These are phyloP conservation scores for Codiaeum variegatum DNA, from an alignment of 441 rosid species.

Conservation along the genomic window DNA sequence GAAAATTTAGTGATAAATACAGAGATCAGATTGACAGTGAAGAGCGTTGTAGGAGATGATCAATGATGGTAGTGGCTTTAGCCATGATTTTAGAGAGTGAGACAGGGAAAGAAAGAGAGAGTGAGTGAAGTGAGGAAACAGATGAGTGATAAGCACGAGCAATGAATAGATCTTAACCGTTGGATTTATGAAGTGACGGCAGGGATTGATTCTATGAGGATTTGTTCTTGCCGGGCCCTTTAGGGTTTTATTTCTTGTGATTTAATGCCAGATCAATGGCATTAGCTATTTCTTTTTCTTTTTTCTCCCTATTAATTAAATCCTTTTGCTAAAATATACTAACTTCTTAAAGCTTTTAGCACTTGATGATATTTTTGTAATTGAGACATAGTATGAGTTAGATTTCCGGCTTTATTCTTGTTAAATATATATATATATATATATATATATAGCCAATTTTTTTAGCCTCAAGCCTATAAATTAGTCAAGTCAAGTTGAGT, in stretches of 20 bases:
- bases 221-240: conserved; percentile 30
- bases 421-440: too few relatives aligned
- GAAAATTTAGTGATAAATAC: conserved; percentile 12
- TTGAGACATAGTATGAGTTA: too few relatives aligned
- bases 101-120: conserved; percentile 14
- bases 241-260: conserved; percentile 35
- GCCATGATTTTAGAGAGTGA: conserved; percentile 31
- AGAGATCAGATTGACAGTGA: conserved; percentile 29
- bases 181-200: conserved; percentile 32
- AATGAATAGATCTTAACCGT: conserved; percentile 30
- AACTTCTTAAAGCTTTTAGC: neutral
- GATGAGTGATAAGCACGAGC: conserved; percentile 38
- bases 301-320: neutral
- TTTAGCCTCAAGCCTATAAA: too few relatives aligned
- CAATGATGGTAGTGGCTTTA: conserved; percentile 23
- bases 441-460: too few relatives aligned
- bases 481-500: too few relatives aligned
- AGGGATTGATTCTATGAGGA: conserved; percentile 29
- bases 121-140: conserved; percentile 22
- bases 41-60: conserved; percentile 18
- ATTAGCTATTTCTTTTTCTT: neutral
- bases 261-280: conserved; percentile 13
- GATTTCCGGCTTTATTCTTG: too few relatives aligned
- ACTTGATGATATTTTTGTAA: too few relatives aligned
- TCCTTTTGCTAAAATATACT: neutral